Conservation (phyloP, 768 basidiomycete genomes). For the Kwoniella mangroviensis region DNA sequence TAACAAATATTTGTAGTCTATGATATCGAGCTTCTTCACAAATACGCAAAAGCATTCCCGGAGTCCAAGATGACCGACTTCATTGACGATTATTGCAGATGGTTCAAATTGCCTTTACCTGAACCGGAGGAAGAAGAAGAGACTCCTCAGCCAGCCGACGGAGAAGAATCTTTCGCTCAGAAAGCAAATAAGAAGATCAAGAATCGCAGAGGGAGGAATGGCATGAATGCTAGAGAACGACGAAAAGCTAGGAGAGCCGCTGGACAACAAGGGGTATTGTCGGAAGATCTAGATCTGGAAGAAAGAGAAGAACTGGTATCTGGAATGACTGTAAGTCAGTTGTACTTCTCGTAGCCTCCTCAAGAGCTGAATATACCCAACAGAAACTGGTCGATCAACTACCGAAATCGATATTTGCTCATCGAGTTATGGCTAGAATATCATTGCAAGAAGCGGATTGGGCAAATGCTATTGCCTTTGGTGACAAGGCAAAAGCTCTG, state of each 20-base stretch:
- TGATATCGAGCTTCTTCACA: conserved; percentile 64
- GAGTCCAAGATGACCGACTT: conserved; percentile 64
- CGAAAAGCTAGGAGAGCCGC: conserved; percentile 43
- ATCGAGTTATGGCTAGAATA: conserved; percentile 69
- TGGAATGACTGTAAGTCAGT: conserved; percentile 66
- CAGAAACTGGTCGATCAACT: conserved; percentile 55
- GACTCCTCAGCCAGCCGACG: neutral
- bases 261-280: conserved; percentile 40
- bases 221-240: conserved; percentile 45
- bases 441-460: conserved; percentile 75
- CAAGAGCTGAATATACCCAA: neutral
- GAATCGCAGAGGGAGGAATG: conserved; percentile 20
- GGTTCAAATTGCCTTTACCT: conserved; percentile 62
- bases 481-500: conserved; percentile 72
- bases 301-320: conserved; percentile 68
- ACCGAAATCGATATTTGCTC: conserved; percentile 69
- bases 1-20: conserved; percentile 58
- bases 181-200: conserved; percentile 25
- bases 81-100: conserved; percentile 71
- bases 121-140: conserved; percentile 61
- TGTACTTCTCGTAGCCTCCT: neutral
- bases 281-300: conserved; percentile 55
- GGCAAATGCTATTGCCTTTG: conserved; percentile 69
- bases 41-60: conserved; percentile 73
- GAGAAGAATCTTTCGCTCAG: conserved; percentile 1